Evolutionary conservation across 306 rosid species (phyloP), one percentile per base, ranked within the genome.

Genomic region (Acmispon strigosus): DNA sequence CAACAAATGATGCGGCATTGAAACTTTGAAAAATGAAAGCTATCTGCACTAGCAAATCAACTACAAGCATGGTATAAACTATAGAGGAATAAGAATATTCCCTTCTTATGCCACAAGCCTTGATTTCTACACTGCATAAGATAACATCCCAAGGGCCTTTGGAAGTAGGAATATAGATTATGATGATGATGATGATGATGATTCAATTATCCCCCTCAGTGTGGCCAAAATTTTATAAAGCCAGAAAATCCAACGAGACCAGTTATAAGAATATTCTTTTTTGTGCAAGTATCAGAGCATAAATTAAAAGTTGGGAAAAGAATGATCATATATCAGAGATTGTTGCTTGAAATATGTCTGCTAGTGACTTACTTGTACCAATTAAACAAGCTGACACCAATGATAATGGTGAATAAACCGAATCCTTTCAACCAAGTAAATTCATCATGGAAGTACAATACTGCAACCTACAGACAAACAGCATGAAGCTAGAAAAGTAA

Each of bases 311-410:
- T 10, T 51, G 13, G 34, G 53, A 41, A 42, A 65, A 29, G 10
- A 62, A 50, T 5, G 41, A 47, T 1, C 9, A 24, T 19, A 66
- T 47, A 69, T 2, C 52, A 53, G 17, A 39, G 34, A 43, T 16
- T 64, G 42, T 19, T 10, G 41, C 66, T 64, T 4, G 42, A 66
- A 62, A 83, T 53, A 53, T 37, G 14, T 52, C 44, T 2, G 16
- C 43, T 10, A 58, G 68, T 57, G 69, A 88, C 98, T 87, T 89
- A 94, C 99, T 94, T 94, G 96, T 87, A 91, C 97, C 89, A 86
- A 76, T 94, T 94, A 83, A 94, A 94, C 82, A 94, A 83, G 78
- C 97, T 36, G 74, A 94, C 99, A 78, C 99, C 99, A 83, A 89
- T 3, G 69, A 94, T 91, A 61, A 94, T 94, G 56, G 78, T 76